Conservation (phyloP, 495 filamentous ascomycete genomes). For the Parathielavia hyrcaniae region DNA sequence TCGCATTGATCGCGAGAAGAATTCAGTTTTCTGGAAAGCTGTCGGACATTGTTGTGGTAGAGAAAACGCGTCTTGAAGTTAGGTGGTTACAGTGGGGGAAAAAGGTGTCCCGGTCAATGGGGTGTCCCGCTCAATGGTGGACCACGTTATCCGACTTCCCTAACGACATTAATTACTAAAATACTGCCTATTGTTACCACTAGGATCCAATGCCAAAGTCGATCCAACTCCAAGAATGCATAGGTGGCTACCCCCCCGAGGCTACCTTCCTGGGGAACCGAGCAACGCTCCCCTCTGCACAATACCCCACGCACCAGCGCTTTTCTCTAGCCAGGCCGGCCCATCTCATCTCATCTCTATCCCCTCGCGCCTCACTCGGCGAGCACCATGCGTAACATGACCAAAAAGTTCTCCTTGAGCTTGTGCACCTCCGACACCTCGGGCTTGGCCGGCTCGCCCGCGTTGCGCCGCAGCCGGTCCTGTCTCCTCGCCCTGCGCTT, state of each 20-base stretch:
- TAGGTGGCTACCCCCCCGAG: not conserved
- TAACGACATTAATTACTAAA: constrained; percentile 2
- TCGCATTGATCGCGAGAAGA: too few species aligned
- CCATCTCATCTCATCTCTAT: not conserved
- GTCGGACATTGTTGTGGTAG: too few species aligned
- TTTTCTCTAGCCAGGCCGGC: not conserved
- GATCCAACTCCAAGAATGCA: constrained; percentile 2
- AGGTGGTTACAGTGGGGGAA: too few species aligned
- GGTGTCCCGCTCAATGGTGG: too few species aligned
- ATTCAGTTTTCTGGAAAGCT: too few species aligned
- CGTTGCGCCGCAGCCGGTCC: constrained; percentile 71
- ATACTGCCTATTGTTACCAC: not conserved
- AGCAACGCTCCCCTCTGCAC: not conserved
- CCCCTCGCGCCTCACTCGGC: constrained; percentile 44
- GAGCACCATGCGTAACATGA: constrained; percentile 79
- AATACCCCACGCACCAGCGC: not conserved
- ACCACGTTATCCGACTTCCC: not conserved
- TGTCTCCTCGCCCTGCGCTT: constrained; percentile 64
- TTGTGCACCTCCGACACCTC: constrained; percentile 68
- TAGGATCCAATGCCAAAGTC: not conserved
- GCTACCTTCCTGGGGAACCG: not conserved
- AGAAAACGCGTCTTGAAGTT: too few species aligned
- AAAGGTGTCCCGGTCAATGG: too few species aligned
- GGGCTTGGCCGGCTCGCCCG: constrained; percentile 88
- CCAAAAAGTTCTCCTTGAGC: constrained; percentile 69